Evolutionary conservation across 768 basidiomycete genomes (phyloP), one percentile per base, ranked within the genome.

Genomic region (Tubosaeta sp.): DNA sequence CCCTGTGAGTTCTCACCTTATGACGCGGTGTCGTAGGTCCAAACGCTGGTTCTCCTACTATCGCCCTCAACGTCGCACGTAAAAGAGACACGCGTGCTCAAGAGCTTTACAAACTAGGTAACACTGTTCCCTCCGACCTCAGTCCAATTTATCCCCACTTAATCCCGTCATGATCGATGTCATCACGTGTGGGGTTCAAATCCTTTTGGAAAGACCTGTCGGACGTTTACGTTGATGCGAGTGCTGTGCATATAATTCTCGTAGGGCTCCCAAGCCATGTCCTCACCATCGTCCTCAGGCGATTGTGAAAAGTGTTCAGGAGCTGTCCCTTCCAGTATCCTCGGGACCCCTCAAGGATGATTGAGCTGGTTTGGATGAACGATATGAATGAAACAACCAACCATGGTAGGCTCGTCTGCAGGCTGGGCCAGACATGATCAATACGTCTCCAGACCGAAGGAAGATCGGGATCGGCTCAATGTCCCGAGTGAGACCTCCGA

Each of bases 401-500:
- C 94, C 95, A 59, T 99, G 95, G 65, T 90, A 98, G n/a, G 86
- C 88, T 32, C 92, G 74, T 48, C 94, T 77, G 58, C 92, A 90
- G 21, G 73, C 73, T 9, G 85, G 85, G 0, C 96, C 95, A 1
- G 90, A 89, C 94, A 99, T 96, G 60, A 97, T 83, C 19, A 96
- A 74, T 1, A 87, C 82, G 63, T 99, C 96, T 3, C 95, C 95
- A 0, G 90, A 94, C 18, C 93, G 83, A 2, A 99, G 76, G 19
- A 97, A 75, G 52, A 99, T 84, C 0, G 94, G 82, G 13, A 83
- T 70, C 3, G 95, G 95, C 18, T 82, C 76, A 0, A 72, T 74
- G 46, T 94, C 86, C 48, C 94, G 79, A 9, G 90, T 90, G 11
- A 78, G 67, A 1, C 89, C 86, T 2, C 95, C 95, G 18, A 96